These are phyloP conservation scores for Tuctoria greenei DNA, from an alignment of 176 grass and related monocot genomes.

Conservation along the genomic window DNA sequence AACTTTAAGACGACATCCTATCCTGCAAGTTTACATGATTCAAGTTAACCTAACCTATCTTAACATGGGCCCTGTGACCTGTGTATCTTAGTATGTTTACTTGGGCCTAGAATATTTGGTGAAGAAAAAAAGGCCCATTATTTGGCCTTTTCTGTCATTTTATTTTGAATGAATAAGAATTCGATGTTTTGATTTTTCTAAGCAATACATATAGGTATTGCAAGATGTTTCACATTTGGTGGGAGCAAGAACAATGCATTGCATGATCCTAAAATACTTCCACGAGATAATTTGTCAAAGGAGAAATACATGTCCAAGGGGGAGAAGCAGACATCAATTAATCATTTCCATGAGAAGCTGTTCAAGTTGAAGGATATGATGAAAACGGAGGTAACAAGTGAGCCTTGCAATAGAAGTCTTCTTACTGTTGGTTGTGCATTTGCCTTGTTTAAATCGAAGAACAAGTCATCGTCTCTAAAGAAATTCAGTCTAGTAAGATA, in stretches of 20 bases:
- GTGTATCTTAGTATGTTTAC: not conserved
- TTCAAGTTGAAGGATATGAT: slow-evolving; percentile 93
- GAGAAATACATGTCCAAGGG: slow-evolving; percentile 85
- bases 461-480: not conserved
- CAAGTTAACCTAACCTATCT: not conserved
- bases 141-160: not conserved
- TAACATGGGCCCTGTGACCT: not conserved
- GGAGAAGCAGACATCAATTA: slow-evolving; percentile 77
- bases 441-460: not conserved
- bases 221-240: slow-evolving; percentile 93
- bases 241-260: slow-evolving; percentile 69
- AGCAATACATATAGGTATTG: slow-evolving; percentile 62
- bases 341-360: slow-evolving; percentile 98
- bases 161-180: not conserved
- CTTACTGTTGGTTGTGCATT: not conserved
- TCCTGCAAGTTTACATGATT: slow-evolving; percentile 9
- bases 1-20: not conserved
- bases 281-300: slow-evolving; percentile 67
- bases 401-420: not conserved
- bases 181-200: slow-evolving; percentile 1
- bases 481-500: not conserved
- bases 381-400: slow-evolving; percentile 84
- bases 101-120: slow-evolving; percentile 2
- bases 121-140: not conserved
- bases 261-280: slow-evolving; percentile 82